Conservation (phyloP, 306 rosid genomes). For the Rosa lucieae region DNA sequence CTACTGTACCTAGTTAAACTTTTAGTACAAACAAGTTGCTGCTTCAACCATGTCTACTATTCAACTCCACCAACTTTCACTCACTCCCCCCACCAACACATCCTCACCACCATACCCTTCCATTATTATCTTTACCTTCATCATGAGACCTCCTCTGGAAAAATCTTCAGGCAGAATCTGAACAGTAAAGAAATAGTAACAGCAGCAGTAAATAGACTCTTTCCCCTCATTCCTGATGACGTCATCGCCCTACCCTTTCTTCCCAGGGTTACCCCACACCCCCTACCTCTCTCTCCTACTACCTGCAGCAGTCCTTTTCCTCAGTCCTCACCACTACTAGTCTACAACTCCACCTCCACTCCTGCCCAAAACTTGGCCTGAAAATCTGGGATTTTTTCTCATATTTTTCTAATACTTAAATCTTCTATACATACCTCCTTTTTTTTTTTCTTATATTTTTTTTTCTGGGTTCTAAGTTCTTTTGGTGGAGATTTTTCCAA, state of each 20-base stretch:
- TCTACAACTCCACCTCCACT: slow-evolving; percentile 3
- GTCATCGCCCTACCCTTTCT: neutral
- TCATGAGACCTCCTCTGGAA: slow-evolving; percentile 22
- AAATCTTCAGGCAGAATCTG: slow-evolving; percentile 75
- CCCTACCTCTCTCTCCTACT: slow-evolving; percentile 19
- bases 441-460: neutral
- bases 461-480: slow-evolving; percentile 19
- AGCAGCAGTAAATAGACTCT: neutral
- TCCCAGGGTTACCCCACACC: slow-evolving; percentile 13
- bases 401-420: slow-evolving; percentile 7
- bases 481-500: slow-evolving; percentile 36
- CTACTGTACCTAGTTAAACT: neutral
- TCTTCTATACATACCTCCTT: neutral
- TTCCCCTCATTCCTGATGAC: slow-evolving; percentile 22
- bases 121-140: slow-evolving; percentile 44
- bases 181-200: slow-evolving; percentile 36
- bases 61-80: slow-evolving; percentile 7
- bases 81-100: slow-evolving; percentile 29
- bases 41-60: neutral
- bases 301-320: slow-evolving; percentile 39
- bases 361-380: slow-evolving; percentile 58
- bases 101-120: slow-evolving; percentile 26
- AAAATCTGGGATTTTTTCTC: slow-evolving; percentile 61
- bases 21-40: neutral
- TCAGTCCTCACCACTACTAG: slow-evolving; percentile 29